Percentiles rank a stretch among this genome's conserved stretches.
These are phyloP conservation scores for Lachancea sp. DNA, from an alignment of 805 yeast genomes.

Conservation along the genomic window DNA sequence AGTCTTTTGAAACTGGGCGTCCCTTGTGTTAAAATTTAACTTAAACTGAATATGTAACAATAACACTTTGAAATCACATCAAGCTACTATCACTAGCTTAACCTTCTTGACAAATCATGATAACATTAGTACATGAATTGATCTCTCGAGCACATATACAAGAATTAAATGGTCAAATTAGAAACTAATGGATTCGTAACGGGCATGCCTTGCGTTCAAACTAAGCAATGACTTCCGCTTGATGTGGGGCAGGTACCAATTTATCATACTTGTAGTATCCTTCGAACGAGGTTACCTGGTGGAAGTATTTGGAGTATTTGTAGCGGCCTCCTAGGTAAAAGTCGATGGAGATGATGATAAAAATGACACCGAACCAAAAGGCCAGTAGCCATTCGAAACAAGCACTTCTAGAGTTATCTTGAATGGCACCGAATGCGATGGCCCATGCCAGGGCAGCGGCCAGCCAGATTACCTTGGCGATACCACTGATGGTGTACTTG, in stretches of 20 bases:
- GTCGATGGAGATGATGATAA: constrained; percentile 60
- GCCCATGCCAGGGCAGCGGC: constrained; percentile 61
- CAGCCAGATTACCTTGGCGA: constrained; percentile 60
- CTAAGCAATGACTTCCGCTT: not conserved
- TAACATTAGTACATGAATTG: too few relatives aligned
- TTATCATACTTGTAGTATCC: constrained; percentile 27
- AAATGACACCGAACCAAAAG: constrained; percentile 74
- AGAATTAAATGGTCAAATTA: not conserved
- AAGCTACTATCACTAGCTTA: not conserved
- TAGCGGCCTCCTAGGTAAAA: constrained; percentile 54
- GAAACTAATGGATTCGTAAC: not conserved
- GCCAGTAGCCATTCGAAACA: constrained; percentile 80
- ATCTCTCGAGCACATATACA: not conserved
- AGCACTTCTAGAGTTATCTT: constrained; percentile 47
- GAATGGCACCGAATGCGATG: constrained; percentile 51
- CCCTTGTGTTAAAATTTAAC: not conserved
- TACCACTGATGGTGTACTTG: constrained; percentile 42
- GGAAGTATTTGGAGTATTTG: constrained; percentile 26
- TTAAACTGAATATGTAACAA: not conserved
- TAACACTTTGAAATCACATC: not conserved
- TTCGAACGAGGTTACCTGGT: constrained; percentile 22
- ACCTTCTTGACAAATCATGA: too few relatives aligned
- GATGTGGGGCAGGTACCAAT: constrained; percentile 8
- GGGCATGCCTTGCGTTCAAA: not conserved
- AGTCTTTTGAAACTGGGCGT: not conserved